These are phyloP conservation scores for Cicer judaicum DNA, from an alignment of 306 rosid genomes.

Conservation along the genomic window DNA sequence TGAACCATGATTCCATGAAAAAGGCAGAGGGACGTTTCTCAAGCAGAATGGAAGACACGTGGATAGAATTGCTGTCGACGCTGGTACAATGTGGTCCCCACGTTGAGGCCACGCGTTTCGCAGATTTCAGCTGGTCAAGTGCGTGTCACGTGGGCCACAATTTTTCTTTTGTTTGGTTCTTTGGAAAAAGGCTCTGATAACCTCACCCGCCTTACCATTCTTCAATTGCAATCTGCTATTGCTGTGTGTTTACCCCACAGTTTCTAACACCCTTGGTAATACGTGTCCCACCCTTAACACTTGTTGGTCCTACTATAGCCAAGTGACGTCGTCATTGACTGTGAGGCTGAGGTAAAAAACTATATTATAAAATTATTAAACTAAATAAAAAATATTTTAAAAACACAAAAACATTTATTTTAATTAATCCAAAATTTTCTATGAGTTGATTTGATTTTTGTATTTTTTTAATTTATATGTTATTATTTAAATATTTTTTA, in stretches of 20 bases:
- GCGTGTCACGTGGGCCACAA: constrained; percentile 71
- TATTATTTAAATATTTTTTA: too few species aligned
- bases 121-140: constrained; percentile 53
- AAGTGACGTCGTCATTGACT: constrained; percentile 56
- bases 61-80: constrained; percentile 51
- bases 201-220: constrained; percentile 41
- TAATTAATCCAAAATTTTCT: too few species aligned
- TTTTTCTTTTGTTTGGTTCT: constrained; percentile 41
- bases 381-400: constrained; percentile 3
- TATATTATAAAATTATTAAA: neutral
- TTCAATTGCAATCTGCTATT: constrained; percentile 44
- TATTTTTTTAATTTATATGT: too few species aligned
- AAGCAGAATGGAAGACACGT: constrained; percentile 48
- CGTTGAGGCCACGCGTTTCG: constrained; percentile 64
- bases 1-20: too few species aligned
- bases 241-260: constrained; percentile 34
- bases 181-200: constrained; percentile 23
- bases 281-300: constrained; percentile 49
- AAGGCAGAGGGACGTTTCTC: too few species aligned
- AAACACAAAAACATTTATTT: too few species aligned
- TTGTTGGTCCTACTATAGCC: constrained; percentile 47
- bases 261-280: neutral
- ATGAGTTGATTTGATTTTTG: too few species aligned
- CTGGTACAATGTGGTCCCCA: constrained; percentile 58
- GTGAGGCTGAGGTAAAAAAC: constrained; percentile 38